These are phyloP conservation scores for Podochytrium sp. DNA, from an alignment of 192 early-diverging fungal genomes.

Conservation along the genomic window DNA sequence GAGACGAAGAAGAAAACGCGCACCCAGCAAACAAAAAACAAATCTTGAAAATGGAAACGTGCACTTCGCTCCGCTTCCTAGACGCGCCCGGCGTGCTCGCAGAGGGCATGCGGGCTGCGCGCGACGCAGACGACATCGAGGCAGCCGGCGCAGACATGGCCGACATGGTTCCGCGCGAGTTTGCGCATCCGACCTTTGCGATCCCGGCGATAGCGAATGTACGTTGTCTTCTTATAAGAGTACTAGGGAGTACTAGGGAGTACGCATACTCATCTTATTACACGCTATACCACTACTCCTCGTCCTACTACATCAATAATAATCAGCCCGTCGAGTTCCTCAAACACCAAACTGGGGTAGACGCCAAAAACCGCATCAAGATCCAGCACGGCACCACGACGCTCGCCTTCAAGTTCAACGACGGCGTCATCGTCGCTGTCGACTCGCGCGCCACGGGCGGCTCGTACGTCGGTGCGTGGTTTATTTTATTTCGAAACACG, in stretches of 20 bases:
- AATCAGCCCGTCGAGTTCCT: constrained; percentile 83
- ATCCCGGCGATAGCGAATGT: constrained; percentile 44
- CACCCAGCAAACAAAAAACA: not conserved
- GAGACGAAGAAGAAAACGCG: no score
- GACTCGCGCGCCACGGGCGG: constrained; percentile 97
- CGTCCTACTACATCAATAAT: not conserved
- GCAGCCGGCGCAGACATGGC: not conserved
- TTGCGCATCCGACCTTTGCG: constrained; percentile 42
- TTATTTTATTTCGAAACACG: not conserved
- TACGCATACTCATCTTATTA: not conserved
- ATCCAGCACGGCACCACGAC: constrained; percentile 98
- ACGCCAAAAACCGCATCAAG: constrained; percentile 81
- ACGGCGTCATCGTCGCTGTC: constrained; percentile 91
- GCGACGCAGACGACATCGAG: constrained; percentile 2
- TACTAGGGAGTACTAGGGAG: no score
- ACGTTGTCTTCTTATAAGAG: not conserved
- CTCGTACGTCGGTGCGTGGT: constrained; percentile 77
- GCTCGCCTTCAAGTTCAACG: constrained; percentile 94
- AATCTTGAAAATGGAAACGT: not conserved
- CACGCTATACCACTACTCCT: not conserved
- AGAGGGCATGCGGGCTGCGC: not conserved
- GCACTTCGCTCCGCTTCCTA: constrained; percentile 22
- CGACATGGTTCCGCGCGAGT: constrained; percentile 17
- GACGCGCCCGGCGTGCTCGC: constrained; percentile 30
- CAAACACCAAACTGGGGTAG: constrained; percentile 72